phyloP scores from a whole-genome alignment of 768 basidiomycete species.

The Xanthoconium stramineum region DNA sequence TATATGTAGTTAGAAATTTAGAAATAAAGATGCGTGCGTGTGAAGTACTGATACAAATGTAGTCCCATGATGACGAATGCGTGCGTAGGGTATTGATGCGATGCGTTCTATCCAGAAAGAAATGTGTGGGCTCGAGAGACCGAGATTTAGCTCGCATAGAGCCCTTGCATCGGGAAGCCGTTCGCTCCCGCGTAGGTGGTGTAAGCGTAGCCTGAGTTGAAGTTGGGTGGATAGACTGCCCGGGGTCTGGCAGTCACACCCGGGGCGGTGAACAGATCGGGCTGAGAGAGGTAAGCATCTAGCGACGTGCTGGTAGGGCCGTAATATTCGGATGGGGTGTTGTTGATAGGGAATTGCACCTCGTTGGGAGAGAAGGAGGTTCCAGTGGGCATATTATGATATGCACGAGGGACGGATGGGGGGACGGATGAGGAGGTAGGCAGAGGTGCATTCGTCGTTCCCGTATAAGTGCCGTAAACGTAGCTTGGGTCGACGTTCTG shows the following conservation, averaged over 20 bases:
- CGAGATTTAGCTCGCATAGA: not conserved
- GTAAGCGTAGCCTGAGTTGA: no score
- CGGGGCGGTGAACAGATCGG: not conserved
- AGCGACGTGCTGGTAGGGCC: not conserved
- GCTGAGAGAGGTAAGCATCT: not conserved
- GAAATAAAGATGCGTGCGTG: not conserved
- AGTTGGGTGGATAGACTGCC: not conserved
- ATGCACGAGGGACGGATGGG: not conserved
- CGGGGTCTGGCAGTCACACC: not conserved
- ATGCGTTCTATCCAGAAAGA: not conserved
- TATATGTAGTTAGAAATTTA: not conserved
- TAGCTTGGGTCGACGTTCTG: not conserved
- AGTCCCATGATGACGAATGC: no score
- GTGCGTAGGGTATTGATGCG: not conserved
- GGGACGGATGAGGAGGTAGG: not conserved
- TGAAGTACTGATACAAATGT: no score
- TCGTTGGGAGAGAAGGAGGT: not conserved
- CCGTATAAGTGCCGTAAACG: not conserved
- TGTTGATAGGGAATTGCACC: no score
- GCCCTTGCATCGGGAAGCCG: not conserved
- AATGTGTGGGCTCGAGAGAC: not conserved
- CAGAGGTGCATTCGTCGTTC: not conserved
- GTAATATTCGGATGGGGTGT: not conserved
- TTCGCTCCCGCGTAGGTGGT: not conserved
- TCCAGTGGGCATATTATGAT: no score